Conservation (phyloP, 139 green algal genomes). For the Volvox reticuliferus region DNA sequence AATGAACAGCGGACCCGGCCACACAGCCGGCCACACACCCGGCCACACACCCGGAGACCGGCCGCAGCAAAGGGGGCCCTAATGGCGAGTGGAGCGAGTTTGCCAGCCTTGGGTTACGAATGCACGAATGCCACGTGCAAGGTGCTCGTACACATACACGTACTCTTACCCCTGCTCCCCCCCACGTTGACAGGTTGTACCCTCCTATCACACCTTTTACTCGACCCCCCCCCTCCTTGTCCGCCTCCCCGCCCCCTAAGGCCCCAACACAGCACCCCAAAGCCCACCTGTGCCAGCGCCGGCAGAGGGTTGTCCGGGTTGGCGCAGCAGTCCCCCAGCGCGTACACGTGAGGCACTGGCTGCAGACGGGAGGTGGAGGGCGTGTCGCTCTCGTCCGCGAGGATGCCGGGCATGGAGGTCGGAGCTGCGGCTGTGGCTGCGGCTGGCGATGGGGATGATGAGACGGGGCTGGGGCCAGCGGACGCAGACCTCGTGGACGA, state of each 20-base stretch:
- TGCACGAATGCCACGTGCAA: too few species aligned
- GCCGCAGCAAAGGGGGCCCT: too few species aligned
- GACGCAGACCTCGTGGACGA: too few species aligned
- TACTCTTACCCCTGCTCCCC: too few species aligned
- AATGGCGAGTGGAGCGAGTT: too few species aligned
- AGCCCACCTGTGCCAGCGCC: slow-evolving; percentile 86
- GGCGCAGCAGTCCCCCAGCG: slow-evolving; percentile 91
- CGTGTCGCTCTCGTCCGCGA: slow-evolving; percentile 45
- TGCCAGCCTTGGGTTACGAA: too few species aligned
- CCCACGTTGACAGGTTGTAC: too few species aligned
- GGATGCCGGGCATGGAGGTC: slow-evolving; percentile 6
- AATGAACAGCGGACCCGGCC: too few species aligned
- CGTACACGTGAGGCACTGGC: slow-evolving; percentile 72
- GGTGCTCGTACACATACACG: too few species aligned
- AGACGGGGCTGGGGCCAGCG: too few species aligned
- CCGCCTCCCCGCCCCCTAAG: background rate
- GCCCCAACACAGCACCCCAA: background rate
- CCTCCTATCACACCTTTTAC: background rate
- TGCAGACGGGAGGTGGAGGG: slow-evolving; percentile 5
- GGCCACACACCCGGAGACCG: too few species aligned
- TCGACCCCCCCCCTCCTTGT: background rate
- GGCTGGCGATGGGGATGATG: background rate
- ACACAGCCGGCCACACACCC: too few species aligned
- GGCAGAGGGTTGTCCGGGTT: slow-evolving; percentile 84
- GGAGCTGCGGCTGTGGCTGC: background rate